Conservation (phyloP, 768 basidiomycete genomes). For the Suillus occidentalis region DNA sequence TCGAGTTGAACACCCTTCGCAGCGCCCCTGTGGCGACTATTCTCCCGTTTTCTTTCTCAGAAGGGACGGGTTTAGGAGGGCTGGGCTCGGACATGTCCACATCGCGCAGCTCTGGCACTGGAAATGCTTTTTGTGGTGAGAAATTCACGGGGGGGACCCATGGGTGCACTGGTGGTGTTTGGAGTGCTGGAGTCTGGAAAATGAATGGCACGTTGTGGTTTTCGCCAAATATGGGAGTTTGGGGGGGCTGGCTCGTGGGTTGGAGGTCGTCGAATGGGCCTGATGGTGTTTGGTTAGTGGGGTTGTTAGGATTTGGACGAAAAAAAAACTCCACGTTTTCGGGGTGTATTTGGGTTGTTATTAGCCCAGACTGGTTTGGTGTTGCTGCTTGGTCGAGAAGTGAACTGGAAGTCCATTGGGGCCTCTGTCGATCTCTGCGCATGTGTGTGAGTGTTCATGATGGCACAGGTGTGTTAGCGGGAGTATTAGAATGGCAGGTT, state of each 20-base stretch:
- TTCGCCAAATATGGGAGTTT: conserved; percentile 58
- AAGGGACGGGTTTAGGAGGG: conserved; percentile 50
- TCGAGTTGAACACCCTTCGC: conserved; percentile 61
- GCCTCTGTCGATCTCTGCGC: conserved; percentile 67
- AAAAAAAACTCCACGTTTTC: conserved; percentile 59
- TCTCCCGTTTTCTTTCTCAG: conserved; percentile 41
- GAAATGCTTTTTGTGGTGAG: conserved; percentile 60
- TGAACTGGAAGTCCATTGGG: conserved; percentile 90
- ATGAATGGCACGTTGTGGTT: conserved; percentile 74
- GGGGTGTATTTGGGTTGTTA: conserved; percentile 53
- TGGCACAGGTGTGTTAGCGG: conserved; percentile 2
- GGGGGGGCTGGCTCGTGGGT: conserved; percentile 31
- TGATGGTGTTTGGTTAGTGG: conserved; percentile 22
- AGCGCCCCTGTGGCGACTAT: conserved; percentile 64
- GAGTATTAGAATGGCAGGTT: neutral
- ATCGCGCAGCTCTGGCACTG: conserved; percentile 56
- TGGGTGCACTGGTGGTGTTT: conserved; percentile 44
- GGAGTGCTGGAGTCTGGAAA: conserved; percentile 55
- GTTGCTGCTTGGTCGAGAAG: conserved; percentile 54
- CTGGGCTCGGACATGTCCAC: conserved; percentile 77
- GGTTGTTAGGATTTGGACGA: too few relatives aligned
- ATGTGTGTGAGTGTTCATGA: conserved; percentile 27
- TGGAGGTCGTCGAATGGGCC: conserved; percentile 46
- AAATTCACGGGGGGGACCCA: conserved; percentile 69
- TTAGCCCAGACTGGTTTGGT: conserved; percentile 61